These are phyloP conservation scores for Quercus parvula DNA, from an alignment of 306 rosid species.

Conservation along the genomic window DNA sequence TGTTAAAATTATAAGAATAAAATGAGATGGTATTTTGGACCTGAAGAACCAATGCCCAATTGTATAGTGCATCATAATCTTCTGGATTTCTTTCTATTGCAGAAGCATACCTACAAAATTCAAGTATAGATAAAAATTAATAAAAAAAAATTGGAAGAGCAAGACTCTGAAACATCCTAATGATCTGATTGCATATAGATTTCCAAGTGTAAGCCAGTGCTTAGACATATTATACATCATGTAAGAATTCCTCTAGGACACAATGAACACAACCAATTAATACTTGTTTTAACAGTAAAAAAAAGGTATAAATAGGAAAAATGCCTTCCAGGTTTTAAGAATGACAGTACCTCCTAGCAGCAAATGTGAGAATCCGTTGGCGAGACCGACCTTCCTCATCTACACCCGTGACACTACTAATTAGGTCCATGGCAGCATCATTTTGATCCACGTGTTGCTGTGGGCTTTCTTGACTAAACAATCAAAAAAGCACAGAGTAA, in stretches of 20 bases:
- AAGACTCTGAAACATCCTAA: slow-evolving; percentile 2
- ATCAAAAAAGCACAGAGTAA: slow-evolving; percentile 21
- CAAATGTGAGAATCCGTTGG: slow-evolving; percentile 93
- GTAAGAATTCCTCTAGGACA: background rate
- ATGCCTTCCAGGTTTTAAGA: background rate
- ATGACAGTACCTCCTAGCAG: slow-evolving; percentile 79
- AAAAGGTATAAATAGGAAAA: background rate
- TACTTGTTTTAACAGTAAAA: background rate
- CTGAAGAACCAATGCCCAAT: slow-evolving; percentile 99
- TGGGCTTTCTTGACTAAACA: slow-evolving; percentile 56
- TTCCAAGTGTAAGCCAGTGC: background rate
- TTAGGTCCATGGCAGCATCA: slow-evolving; percentile 87
- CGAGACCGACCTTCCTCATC: slow-evolving; percentile 99
- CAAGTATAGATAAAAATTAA: background rate
- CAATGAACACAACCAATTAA: background rate
- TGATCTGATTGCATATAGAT: background rate
- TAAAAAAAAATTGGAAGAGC: background rate
- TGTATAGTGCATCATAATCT: slow-evolving; percentile 97
- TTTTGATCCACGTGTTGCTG: slow-evolving; percentile 62
- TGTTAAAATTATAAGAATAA: slow-evolving; percentile 2
- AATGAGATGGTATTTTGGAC: slow-evolving; percentile 41
- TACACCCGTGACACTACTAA: slow-evolving; percentile 75
- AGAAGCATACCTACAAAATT: slow-evolving; percentile 79
- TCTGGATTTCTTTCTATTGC: slow-evolving; percentile 88
- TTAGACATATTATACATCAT: background rate